phyloP scores from a whole-genome alignment of 495 filamentous ascomycete species.

The Penicillium samsonianum region DNA sequence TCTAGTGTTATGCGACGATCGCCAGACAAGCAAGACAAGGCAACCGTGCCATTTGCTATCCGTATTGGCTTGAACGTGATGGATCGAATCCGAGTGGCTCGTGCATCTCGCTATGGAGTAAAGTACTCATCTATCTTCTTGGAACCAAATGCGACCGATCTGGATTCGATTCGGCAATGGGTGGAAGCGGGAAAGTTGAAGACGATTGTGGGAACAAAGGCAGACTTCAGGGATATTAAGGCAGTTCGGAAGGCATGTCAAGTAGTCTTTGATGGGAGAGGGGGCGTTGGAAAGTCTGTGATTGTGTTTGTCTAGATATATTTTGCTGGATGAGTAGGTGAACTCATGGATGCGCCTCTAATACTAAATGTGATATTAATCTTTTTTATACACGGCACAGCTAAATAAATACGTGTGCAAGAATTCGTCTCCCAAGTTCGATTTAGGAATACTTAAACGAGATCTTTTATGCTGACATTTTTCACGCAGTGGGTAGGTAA shows the following conservation, averaged over 20 bases:
- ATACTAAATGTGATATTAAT: too few species aligned
- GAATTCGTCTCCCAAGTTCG: too few species aligned
- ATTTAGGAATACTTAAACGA: too few species aligned
- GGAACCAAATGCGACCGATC: slow-evolving; percentile 35
- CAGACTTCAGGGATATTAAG: slow-evolving; percentile 45
- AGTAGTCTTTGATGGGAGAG: slow-evolving; percentile 50
- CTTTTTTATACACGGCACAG: too few species aligned
- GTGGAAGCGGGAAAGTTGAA: slow-evolving; percentile 48
- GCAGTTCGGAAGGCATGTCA: slow-evolving; percentile 44
- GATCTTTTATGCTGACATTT: too few species aligned
- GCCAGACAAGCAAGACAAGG: slow-evolving; percentile 25
- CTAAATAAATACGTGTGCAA: too few species aligned
- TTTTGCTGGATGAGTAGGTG: neutral
- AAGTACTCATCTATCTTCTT: slow-evolving; percentile 42
- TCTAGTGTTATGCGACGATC: slow-evolving; percentile 13
- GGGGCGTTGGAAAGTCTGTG: slow-evolving; percentile 57
- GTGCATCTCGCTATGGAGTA: slow-evolving; percentile 38
- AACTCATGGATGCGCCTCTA: too few species aligned
- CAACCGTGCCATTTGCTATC: slow-evolving; percentile 31
- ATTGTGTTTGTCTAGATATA: neutral
- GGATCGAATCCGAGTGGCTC: slow-evolving; percentile 30
- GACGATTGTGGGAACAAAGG: slow-evolving; percentile 42
- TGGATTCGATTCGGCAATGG: slow-evolving; percentile 43
- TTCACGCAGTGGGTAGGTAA: too few species aligned
- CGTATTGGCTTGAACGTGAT: slow-evolving; percentile 34